Evolutionary conservation across 228 moss, liverwort and hornwort genomes (phyloP).

Genomic region (Sphagnum magellanicum): DNA sequence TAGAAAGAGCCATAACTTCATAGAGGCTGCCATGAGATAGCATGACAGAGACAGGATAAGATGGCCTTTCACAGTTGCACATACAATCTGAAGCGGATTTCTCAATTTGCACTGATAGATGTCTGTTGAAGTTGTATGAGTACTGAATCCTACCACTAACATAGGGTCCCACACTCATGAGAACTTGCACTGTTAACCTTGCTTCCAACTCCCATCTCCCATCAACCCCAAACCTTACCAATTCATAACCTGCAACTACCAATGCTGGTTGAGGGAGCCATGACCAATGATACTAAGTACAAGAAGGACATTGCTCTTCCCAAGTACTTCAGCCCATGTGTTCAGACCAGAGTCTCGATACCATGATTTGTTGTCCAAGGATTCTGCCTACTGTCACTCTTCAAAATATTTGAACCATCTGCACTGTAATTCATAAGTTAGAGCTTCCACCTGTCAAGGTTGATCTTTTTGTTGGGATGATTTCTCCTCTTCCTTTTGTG

Average conservation of each 20-base stretch:
- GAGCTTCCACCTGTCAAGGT: neutral
- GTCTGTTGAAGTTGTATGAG: no score
- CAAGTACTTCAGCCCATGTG: neutral
- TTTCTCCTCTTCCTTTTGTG: neutral
- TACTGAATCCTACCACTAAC: no score
- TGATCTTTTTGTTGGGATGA: neutral
- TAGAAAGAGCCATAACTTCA: neutral
- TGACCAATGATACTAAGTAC: neutral
- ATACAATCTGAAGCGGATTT: no score
- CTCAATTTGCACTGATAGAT: no score
- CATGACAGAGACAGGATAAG: neutral
- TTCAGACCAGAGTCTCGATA: neutral
- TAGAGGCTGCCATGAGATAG: neutral
- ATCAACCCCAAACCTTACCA: no score
- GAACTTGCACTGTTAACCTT: no score
- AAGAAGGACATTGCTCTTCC: neutral
- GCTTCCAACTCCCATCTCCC: no score
- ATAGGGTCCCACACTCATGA: no score
- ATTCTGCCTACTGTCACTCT: neutral
- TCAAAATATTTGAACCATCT: no score
- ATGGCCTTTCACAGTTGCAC: no score
- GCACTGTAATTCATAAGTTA: neutral
- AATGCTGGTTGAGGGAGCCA: neutral
- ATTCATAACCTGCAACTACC: neutral
- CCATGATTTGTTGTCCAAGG: neutral